These are phyloP conservation scores for Hypoxylon lenormandii DNA, from an alignment of 495 filamentous ascomycete species.

Conservation along the genomic window DNA sequence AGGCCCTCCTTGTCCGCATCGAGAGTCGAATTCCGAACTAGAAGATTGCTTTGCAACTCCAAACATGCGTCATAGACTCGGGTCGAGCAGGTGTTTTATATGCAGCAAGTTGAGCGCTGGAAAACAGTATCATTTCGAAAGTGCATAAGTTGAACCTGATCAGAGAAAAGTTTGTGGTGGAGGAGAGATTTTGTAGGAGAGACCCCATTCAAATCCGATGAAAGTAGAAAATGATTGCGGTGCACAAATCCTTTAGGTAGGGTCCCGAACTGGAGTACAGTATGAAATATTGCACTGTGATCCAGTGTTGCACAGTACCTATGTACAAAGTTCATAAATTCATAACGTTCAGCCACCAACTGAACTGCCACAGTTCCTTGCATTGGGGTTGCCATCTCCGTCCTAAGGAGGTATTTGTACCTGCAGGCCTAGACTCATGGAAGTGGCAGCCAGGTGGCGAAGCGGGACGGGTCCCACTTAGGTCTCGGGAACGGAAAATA, in stretches of 20 bases:
- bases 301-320: too few species aligned
- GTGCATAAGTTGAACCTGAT: constrained; percentile 7
- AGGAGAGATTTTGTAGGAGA: constrained; percentile 20
- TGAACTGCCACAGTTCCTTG: too few species aligned
- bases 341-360: too few species aligned
- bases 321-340: too few species aligned
- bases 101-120: neutral
- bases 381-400: too few species aligned
- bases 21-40: constrained; percentile 1
- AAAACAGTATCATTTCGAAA: constrained; percentile 22
- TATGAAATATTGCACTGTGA: too few species aligned
- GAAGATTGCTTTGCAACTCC: constrained; percentile 2
- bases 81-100: neutral
- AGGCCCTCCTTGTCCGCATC: constrained; percentile 27
- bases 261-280: too few species aligned
- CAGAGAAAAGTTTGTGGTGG: constrained; percentile 25
- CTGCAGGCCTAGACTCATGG: too few species aligned
- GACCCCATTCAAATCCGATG: constrained; percentile 21
- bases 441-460: too few species aligned
- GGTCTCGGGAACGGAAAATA: constrained; percentile 33
- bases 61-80: constrained; percentile 10
- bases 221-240: neutral
- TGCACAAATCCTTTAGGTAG: too few species aligned
- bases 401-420: too few species aligned
- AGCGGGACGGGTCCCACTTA: neutral